A percentile compares a stretch with the other conserved stretches of the same genome.
phyloP scores from a whole-genome alignment of 108 stramenopile genomes.

The Licmophora abbreviata region DNA sequence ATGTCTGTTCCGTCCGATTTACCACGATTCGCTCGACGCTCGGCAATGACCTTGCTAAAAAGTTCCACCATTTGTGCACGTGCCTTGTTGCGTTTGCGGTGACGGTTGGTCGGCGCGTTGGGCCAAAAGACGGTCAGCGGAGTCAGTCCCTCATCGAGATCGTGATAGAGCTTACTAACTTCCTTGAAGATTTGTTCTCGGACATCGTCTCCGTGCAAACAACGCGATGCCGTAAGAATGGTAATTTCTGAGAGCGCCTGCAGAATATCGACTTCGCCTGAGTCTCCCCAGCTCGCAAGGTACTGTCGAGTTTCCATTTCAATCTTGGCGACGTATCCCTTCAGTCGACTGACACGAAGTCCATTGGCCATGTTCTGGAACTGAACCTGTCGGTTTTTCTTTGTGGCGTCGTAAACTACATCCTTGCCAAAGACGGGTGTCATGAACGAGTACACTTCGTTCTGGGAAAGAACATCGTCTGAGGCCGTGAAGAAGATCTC shows the following conservation, averaged over 20 bases:
- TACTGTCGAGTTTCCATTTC: constrained; percentile 83
- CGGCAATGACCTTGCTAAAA: constrained; percentile 87
- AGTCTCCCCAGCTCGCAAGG: constrained; percentile 59
- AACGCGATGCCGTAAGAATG: constrained; percentile 93
- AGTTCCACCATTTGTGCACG: constrained; percentile 90
- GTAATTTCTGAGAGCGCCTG: constrained; percentile 88
- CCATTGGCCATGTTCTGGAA: constrained; percentile 95
- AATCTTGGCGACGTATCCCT: constrained; percentile 94
- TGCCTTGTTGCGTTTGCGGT: constrained; percentile 72
- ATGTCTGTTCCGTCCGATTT: constrained; percentile 91
- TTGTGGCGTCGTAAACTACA: constrained; percentile 94
- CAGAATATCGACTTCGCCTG: constrained; percentile 85
- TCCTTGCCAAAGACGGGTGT: constrained; percentile 94
- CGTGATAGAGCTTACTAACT: constrained; percentile 89
- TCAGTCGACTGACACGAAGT: constrained; percentile 82
- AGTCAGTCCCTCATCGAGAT: constrained; percentile 96
- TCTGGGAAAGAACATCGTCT: constrained; percentile 90
- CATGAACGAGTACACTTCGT: constrained; percentile 97
- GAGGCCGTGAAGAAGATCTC: constrained; percentile 90
- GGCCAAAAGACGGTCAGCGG: constrained; percentile 97
- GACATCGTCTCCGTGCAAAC: constrained; percentile 97
- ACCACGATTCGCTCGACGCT: constrained; percentile 72
- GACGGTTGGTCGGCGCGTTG: constrained; percentile 86
- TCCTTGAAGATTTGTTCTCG: constrained; percentile 93
- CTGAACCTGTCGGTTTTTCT: constrained; percentile 91